phyloP scores from a whole-genome alignment of 2,329 filamentous ascomycete species.

The Sporothrix pseudoabietina region DNA sequence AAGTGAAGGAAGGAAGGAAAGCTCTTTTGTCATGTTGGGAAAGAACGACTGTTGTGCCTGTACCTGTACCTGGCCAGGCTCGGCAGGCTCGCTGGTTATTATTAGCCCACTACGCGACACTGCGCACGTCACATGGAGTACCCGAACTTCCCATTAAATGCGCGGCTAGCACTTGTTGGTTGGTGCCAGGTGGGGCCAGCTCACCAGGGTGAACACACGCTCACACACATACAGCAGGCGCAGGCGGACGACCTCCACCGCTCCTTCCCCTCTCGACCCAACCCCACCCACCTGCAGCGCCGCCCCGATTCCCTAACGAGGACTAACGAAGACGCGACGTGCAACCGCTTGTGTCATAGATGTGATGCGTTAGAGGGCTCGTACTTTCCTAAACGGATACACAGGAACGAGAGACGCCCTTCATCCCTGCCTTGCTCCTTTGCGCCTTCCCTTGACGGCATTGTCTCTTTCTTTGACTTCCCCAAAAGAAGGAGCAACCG shows the following conservation, averaged over 20 bases:
- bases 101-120: slow-evolving; percentile 16
- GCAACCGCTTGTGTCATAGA: slow-evolving; percentile 21
- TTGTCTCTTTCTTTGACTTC: not conserved
- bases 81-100: slow-evolving; percentile 8
- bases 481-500: slow-evolving; percentile 6
- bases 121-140: slow-evolving; percentile 19
- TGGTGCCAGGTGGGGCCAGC: not conserved
- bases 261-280: slow-evolving; percentile 20
- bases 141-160: slow-evolving; percentile 9
- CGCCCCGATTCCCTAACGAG: not conserved
- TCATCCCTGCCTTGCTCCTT: slow-evolving; percentile 19
- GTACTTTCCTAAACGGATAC: slow-evolving; percentile 2
- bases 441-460: not conserved
- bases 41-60: not conserved
- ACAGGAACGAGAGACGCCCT: slow-evolving; percentile 10
- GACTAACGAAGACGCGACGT: slow-evolving; percentile 13
- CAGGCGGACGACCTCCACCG: slow-evolving; percentile 13
- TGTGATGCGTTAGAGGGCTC: not conserved
- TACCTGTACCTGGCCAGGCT: not conserved
- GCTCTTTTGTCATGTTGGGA: not conserved
- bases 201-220: not conserved
- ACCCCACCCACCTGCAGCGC: slow-evolving; percentile 25
- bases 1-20: not conserved
- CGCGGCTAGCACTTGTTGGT: slow-evolving; percentile 9
- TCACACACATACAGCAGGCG: not conserved